A percentile compares a stretch with the other conserved stretches of the same genome.
phyloP scores from a whole-genome alignment of 2,329 filamentous ascomycete genomes.

The Xylaria sp. region DNA sequence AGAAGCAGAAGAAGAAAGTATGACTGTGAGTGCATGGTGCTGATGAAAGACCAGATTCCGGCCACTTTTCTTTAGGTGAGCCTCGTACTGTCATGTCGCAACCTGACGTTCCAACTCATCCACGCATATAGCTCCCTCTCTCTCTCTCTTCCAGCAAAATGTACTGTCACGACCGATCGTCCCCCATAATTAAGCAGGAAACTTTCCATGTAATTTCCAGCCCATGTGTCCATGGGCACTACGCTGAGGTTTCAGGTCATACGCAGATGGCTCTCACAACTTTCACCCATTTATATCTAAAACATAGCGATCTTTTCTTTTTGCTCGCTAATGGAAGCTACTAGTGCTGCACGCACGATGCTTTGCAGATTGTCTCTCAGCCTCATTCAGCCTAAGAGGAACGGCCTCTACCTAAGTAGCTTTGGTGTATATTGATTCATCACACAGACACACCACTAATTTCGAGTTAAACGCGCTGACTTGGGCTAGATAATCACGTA shows the following conservation, averaged over 20 bases:
- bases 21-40: too few relatives aligned
- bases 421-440: not conserved
- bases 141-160: too few relatives aligned
- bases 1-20: not conserved
- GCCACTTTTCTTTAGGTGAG: not conserved
- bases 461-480: not conserved
- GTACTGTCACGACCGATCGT: too few relatives aligned
- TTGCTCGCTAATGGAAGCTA: not conserved
- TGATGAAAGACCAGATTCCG: not conserved
- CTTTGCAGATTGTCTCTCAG: not conserved
- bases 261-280: not conserved
- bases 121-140: too few relatives aligned
- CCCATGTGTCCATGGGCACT: not conserved
- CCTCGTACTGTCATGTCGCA: not conserved
- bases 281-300: not conserved
- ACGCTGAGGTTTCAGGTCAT: not conserved
- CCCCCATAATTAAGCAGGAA: not conserved
- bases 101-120: too few relatives aligned
- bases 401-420: not conserved
- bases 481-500: not conserved
- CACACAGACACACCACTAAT: too few relatives aligned
- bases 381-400: not conserved
- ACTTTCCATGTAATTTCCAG: not conserved
- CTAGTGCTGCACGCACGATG: not conserved
- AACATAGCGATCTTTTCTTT: slow-evolving; percentile 1